These are phyloP conservation scores for Russula griseocarnosa DNA, from an alignment of 768 basidiomycete genomes.

Conservation along the genomic window DNA sequence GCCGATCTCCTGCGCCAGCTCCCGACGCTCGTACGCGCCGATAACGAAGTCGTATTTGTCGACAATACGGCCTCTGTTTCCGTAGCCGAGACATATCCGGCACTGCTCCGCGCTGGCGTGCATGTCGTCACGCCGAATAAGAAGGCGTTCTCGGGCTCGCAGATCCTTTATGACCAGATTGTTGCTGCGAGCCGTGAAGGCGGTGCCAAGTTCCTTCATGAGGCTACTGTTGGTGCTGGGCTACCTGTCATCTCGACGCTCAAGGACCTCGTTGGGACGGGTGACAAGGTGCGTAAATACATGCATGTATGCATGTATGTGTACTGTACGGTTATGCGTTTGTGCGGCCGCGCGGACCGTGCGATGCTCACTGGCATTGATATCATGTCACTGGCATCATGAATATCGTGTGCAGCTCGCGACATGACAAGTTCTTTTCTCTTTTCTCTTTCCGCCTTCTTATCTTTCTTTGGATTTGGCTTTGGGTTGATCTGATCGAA, in stretches of 20 bases:
- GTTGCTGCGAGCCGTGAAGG: conserved; percentile 52
- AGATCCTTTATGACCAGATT: conserved; percentile 66
- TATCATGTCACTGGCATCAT: background rate
- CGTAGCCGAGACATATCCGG: conserved; percentile 78
- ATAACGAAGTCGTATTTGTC: conserved; percentile 63
- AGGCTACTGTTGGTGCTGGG: conserved; percentile 94
- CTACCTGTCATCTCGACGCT: conserved; percentile 88
- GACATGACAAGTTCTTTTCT: background rate
- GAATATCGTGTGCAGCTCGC: background rate
- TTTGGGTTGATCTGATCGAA: background rate
- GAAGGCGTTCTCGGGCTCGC: conserved; percentile 82
- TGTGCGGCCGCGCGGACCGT: background rate
- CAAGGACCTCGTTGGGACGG: conserved; percentile 87
- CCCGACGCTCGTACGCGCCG: conserved; percentile 42
- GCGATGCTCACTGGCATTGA: background rate
- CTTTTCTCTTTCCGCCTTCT: background rate
- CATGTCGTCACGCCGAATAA: conserved; percentile 96
- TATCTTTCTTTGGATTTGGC: background rate
- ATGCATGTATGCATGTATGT: background rate
- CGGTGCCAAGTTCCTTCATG: conserved; percentile 71
- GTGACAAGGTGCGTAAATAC: conserved; percentile 64
- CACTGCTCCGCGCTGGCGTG: conserved; percentile 72
- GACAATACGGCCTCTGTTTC: conserved; percentile 89
- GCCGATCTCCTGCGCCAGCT: conserved; percentile 45
- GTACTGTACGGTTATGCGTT: no score